Evolutionary conservation across 2,329 filamentous ascomycete genomes (phyloP), one percentile per base, ranked within the genome.

Genomic region (Beauveria scarabaeidicola): DNA sequence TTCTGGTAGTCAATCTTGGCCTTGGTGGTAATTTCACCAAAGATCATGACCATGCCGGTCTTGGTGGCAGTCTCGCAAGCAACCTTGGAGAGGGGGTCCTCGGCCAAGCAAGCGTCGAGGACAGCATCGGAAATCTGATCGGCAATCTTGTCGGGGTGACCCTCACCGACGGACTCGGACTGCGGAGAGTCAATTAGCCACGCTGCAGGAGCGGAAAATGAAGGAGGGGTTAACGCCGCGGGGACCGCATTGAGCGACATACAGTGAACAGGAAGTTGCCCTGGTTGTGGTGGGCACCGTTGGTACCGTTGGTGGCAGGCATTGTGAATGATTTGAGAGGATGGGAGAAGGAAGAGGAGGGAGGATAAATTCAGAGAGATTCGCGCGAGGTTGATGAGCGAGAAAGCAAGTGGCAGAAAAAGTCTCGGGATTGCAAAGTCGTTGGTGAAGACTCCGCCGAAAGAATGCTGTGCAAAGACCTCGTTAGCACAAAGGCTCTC

Each of bases 11-110:
- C 94, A 69, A 97, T 81, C 68, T 81, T 83, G 78, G 93, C 87
- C 82, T 96, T 94, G 81, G 94, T 97, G 78, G 91, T 95, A 78
- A 99, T 99, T 78, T 99, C 94, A 78, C 91, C 91, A 66, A 96
- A 96, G 75, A 96, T 88, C 94, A 99, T 97, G 78, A 99, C 84
- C 94, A 99, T 90, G 78, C 94, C 94, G 69, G 94, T 99, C 90
- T 99, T 99, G 81, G 94, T 96, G 72, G 94, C 94, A 68, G 93
- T 97, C 84, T 99, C 94, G 79, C 94, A 99, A 75, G 94, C 94
- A 69, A 97, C 89, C 85, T 97, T 99, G 82, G 94, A 97, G 73
- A 97, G 86, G 67, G 93, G 93, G 76, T 99, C 94, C 78, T 94
- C 89, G 64, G 82, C 82, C 73, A 99, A 82, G 81, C 94, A 97